Conservation (phyloP, 176 grass and related monocot species). For the Zizania latifolia region DNA sequence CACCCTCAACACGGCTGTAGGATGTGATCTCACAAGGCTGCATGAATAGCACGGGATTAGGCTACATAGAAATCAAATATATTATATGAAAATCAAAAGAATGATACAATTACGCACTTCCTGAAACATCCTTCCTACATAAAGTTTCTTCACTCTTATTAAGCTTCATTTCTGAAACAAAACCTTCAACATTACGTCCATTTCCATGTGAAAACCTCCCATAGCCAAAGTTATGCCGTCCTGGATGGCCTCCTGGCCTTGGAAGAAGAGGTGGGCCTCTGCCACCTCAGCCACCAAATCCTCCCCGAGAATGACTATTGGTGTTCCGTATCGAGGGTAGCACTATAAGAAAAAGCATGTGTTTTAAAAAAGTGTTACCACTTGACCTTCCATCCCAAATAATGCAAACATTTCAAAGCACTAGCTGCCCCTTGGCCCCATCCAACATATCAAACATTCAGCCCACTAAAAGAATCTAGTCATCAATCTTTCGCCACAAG, state of each 20-base stretch:
- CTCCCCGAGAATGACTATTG: constrained; percentile 71
- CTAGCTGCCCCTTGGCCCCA: neutral
- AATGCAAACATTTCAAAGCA: constrained; percentile 16
- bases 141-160: constrained; percentile 99
- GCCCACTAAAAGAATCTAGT: constrained; percentile 15
- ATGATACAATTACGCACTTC: constrained; percentile 47
- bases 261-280: constrained; percentile 92
- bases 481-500: neutral
- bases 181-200: constrained; percentile 72
- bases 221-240: constrained; percentile 56
- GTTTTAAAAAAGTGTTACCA: constrained; percentile 5
- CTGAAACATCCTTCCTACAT: constrained; percentile 88
- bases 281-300: constrained; percentile 55
- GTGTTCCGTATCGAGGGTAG: constrained; percentile 58
- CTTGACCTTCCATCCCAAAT: constrained; percentile 6
- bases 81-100: constrained; percentile 22
- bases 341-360: constrained; percentile 42
- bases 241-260: constrained; percentile 69
- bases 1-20: constrained; percentile 83
- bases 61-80: constrained; percentile 9
- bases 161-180: constrained; percentile 97
- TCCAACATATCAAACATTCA: constrained; percentile 8
- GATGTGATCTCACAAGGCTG: constrained; percentile 90
- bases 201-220: constrained; percentile 73
- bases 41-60: constrained; percentile 36